A percentile compares a stretch with the other conserved stretches of the same genome.
phyloP scores from a whole-genome alignment of 148 eudicot species.

The Salicornia ramosissima region DNA sequence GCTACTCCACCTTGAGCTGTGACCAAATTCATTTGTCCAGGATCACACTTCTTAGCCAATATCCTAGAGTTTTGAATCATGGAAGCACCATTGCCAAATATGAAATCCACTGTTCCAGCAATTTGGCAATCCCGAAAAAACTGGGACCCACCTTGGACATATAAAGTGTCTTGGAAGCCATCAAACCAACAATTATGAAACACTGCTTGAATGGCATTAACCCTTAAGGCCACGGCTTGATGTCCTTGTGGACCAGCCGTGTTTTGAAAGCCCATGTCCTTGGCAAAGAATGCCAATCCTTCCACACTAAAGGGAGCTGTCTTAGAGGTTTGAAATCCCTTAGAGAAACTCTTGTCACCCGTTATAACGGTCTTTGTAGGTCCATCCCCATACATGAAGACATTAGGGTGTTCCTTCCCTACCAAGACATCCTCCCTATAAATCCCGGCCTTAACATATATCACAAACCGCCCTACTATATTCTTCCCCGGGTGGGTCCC shows the following conservation, averaged over 20 bases:
- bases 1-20: constrained; percentile 45
- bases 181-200: constrained; percentile 46
- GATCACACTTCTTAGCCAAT: constrained; percentile 29
- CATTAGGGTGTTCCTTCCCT: constrained; percentile 29
- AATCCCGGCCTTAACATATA: constrained; percentile 53
- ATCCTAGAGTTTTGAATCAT: constrained; percentile 39
- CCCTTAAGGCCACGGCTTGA: constrained; percentile 57
- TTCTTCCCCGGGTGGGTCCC: constrained; percentile 34
- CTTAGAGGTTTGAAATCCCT: constrained; percentile 24
- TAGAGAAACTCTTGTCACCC: constrained; percentile 30
- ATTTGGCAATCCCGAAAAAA: constrained; percentile 55
- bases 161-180: constrained; percentile 60
- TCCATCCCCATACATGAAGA: constrained; percentile 58
- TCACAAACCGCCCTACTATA: constrained; percentile 30
- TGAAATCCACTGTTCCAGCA: constrained; percentile 59
- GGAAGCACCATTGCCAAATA: constrained; percentile 45
- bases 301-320: constrained; percentile 38
- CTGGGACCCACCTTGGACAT: constrained; percentile 45
- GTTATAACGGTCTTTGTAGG: constrained; percentile 41
- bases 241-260: constrained; percentile 51
- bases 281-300: constrained; percentile 38
- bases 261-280: constrained; percentile 48
- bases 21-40: constrained; percentile 33
- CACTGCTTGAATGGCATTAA: constrained; percentile 31
- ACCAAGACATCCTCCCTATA: constrained; percentile 40